phyloP scores from a whole-genome alignment of 352 stramenopile genomes.

The Phytophthora idaei region DNA sequence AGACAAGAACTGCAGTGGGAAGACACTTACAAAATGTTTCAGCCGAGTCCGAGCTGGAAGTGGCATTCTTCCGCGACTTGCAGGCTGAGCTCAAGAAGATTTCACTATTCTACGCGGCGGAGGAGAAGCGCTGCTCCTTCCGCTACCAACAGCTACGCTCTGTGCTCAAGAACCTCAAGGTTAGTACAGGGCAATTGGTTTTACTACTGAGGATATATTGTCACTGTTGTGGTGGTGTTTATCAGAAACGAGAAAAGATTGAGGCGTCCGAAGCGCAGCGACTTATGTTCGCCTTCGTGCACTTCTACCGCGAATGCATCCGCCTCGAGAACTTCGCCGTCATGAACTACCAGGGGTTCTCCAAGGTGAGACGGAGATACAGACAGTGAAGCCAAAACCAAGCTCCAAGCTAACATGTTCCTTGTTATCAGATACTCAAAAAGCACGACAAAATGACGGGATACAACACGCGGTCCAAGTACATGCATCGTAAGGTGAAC shows the following conservation, averaged over 20 bases:
- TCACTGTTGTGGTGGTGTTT: background rate
- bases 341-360: constrained; percentile 88
- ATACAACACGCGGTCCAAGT: constrained; percentile 87
- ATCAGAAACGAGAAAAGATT: constrained; percentile 47
- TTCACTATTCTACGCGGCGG: constrained; percentile 72
- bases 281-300: constrained; percentile 84
- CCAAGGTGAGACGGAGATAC: constrained; percentile 49
- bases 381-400: background rate
- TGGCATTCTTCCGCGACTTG: constrained; percentile 82
- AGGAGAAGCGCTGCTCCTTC: constrained; percentile 78
- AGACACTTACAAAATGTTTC: constrained; percentile 5
- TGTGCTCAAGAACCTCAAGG: constrained; percentile 72
- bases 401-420: too few species aligned
- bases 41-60: constrained; percentile 74
- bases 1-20: background rate
- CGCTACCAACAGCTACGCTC: constrained; percentile 76
- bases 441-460: constrained; percentile 88
- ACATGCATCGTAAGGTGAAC: constrained; percentile 86
- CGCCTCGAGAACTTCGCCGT: constrained; percentile 85
- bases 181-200: constrained; percentile 9
- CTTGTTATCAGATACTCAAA: constrained; percentile 65
- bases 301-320: constrained; percentile 85
- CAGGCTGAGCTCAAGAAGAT: constrained; percentile 83
- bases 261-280: constrained; percentile 63
- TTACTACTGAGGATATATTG: background rate